phyloP scores from a whole-genome alignment of 73 alveolate species.

The Blepharisma japonicum region DNA sequence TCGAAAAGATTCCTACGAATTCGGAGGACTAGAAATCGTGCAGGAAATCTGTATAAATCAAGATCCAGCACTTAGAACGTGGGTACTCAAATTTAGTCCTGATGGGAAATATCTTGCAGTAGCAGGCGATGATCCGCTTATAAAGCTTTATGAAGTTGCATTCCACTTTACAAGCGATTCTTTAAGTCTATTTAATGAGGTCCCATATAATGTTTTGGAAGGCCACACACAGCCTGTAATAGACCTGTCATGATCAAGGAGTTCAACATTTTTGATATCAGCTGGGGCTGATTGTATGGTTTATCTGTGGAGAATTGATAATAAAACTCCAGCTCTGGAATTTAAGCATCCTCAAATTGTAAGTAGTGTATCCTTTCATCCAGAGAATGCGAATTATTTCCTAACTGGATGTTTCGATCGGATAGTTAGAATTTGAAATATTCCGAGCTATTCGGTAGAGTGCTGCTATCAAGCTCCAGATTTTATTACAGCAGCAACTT shows the following conservation, averaged over 20 bases:
- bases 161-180: background rate
- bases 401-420: constrained; percentile 80
- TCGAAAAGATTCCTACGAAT: background rate
- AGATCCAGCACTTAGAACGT: background rate
- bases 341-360: constrained; percentile 74
- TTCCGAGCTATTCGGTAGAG: constrained; percentile 49
- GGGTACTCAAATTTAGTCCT: constrained; percentile 53
- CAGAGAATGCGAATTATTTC: constrained; percentile 51
- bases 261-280: constrained; percentile 50
- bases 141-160: constrained; percentile 65
- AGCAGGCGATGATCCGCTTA: constrained; percentile 79
- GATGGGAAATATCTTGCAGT: constrained; percentile 66
- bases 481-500: constrained; percentile 64
- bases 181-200: background rate
- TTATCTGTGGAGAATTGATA: constrained; percentile 56
- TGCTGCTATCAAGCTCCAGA: constrained; percentile 58
- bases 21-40: constrained; percentile 21
- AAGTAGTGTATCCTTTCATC: constrained; percentile 63
- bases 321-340: constrained; percentile 50
- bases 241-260: constrained; percentile 29
- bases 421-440: constrained; percentile 62
- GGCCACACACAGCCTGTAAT: background rate
- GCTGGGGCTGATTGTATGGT: constrained; percentile 71
- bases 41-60: background rate
- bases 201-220: background rate